Base-by-base conservation (phyloP, 2,329 filamentous ascomycete species). In the Scedosporium minutisporum region DNA sequence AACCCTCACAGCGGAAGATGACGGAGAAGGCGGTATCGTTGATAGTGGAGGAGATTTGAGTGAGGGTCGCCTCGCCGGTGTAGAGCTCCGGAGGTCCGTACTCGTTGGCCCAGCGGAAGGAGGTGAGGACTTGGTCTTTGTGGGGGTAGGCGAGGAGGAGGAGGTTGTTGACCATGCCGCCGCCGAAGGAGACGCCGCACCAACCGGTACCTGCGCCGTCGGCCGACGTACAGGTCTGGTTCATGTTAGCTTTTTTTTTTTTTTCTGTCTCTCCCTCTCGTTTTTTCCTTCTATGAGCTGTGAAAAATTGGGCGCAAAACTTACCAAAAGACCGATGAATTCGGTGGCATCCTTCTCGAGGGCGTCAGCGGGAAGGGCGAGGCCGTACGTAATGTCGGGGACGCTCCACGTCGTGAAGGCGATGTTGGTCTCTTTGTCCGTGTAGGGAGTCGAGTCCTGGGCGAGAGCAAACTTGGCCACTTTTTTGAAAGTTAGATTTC, bases 1-100 rank as follows among this genome's bases (percentile, higher is more conserved):
- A 86, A 66, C 78, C 77, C 66, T 85, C 72, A 72, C 87, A 90
- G 57, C 84, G 80, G 74, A 87, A 90, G 18, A 88, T 80, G 60
- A 88, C 70, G 53, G 81, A 81, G 71, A 83, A 90, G 66, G 81
- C 75, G 33, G 81, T 84, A 14, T 77, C 76, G 67, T 81, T 87
- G 63, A 88, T 75, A 27, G 75, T 79, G 16, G 81, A 80, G 16
- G 80, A 82, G 65, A 89, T 81, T 66, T 85, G 80, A 0, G 82
- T 86, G 23, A 89, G 70, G 38, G 78, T 83, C 5, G 86, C 85
- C 65, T 84, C 77, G 63, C 87, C 87, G 1, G 78, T 77, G 71
- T 89, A 89, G 46, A 81, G 68, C 0, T 77, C 76, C 0, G 87
- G 87, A 63, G 77, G 74, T 41, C 78, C 76, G 69, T 88, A 89